Evolutionary conservation across 2,329 filamentous ascomycete species (phyloP).

Genomic region (Boeremia exigua): DNA sequence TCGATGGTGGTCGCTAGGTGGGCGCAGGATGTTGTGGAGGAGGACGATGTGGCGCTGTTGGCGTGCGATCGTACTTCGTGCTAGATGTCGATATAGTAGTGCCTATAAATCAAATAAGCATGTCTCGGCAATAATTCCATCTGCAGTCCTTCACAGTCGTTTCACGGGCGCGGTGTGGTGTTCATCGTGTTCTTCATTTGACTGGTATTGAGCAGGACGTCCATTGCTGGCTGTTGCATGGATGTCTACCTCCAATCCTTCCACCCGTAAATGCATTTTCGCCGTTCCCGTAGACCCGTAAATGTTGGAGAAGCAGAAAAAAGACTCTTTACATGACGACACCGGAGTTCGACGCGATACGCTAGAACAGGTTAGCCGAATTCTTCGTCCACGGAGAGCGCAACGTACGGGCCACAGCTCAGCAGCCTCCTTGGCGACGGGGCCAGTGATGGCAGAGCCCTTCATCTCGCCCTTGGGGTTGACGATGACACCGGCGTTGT

Average conservation of each 20-base stretch:
- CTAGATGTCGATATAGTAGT: conserved; percentile 1
- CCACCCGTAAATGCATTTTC: conserved; percentile 50
- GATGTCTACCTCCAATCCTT: conserved; percentile 44
- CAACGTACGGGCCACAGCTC: conserved; percentile 95
- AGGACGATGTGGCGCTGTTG: conserved; percentile 27
- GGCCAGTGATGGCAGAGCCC: conserved; percentile 98
- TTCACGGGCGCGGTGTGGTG: conserved; percentile 12
- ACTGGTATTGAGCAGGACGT: conserved; percentile 44
- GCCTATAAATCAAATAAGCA: background rate
- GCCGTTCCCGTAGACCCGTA: conserved; percentile 48
- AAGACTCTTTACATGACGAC: conserved; percentile 89
- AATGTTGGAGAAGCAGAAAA: conserved; percentile 50
- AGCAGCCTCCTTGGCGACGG: conserved; percentile 99
- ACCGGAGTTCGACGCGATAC: conserved; percentile 99
- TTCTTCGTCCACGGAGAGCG: background rate
- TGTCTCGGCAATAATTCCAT: background rate
- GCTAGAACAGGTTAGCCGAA: conserved; percentile 60
- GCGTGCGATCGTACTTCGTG: conserved; percentile 37
- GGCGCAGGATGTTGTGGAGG: conserved; percentile 33
- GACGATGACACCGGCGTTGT: conserved; percentile 99
- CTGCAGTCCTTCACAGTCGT: conserved; percentile 6
- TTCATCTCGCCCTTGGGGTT: conserved; percentile 99
- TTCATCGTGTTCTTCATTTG: conserved; percentile 42
- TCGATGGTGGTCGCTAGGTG: conserved; percentile 40
- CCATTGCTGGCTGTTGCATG: conserved; percentile 46